phyloP scores from a whole-genome alignment of 208 protist genomes.

The Trypanosoma scelopori region DNA sequence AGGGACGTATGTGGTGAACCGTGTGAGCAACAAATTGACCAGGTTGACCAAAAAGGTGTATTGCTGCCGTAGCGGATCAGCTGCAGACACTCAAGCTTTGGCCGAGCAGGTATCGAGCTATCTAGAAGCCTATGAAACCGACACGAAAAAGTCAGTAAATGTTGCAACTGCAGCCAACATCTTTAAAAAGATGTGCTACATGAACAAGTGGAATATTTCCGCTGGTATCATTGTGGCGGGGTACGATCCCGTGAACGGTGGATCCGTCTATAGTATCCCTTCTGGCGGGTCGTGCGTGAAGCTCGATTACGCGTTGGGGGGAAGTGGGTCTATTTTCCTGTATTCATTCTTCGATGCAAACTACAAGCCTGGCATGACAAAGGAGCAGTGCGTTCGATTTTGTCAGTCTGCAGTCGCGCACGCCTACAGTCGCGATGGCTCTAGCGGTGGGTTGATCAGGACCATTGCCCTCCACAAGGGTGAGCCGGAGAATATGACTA shows the following conservation, averaged over 20 bases:
- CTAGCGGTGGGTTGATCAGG: conserved; percentile 97
- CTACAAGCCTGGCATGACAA: conserved; percentile 96
- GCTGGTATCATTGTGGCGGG: conserved; percentile 98
- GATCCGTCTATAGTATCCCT: conserved; percentile 96
- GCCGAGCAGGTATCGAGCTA: conserved; percentile 93
- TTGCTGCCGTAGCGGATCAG: conserved; percentile 97
- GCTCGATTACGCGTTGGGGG: conserved; percentile 95
- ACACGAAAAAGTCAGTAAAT: conserved; percentile 85
- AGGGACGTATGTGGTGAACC: conserved; percentile 97
- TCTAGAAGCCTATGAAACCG: conserved; percentile 88
- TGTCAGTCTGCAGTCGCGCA: conserved; percentile 95
- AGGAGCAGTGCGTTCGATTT: conserved; percentile 95
- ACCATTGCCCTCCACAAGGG: conserved; percentile 87
- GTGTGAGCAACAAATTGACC: conserved; percentile 98
- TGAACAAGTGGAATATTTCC: conserved; percentile 96
- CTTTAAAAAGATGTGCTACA: conserved; percentile 96
- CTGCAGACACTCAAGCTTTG: conserved; percentile 98
- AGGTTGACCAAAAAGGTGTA: conserved; percentile 96
- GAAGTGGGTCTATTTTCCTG: conserved; percentile 98
- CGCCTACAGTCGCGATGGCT: conserved; percentile 98
- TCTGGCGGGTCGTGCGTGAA: conserved; percentile 93
- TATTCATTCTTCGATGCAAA: conserved; percentile 98
- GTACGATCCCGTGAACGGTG: conserved; percentile 96
- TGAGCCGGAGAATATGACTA: conserved; percentile 79
- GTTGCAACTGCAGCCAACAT: conserved; percentile 96